These are phyloP conservation scores for Xylaria sp. DNA, from an alignment of 2,329 filamentous ascomycete genomes.

Conservation along the genomic window DNA sequence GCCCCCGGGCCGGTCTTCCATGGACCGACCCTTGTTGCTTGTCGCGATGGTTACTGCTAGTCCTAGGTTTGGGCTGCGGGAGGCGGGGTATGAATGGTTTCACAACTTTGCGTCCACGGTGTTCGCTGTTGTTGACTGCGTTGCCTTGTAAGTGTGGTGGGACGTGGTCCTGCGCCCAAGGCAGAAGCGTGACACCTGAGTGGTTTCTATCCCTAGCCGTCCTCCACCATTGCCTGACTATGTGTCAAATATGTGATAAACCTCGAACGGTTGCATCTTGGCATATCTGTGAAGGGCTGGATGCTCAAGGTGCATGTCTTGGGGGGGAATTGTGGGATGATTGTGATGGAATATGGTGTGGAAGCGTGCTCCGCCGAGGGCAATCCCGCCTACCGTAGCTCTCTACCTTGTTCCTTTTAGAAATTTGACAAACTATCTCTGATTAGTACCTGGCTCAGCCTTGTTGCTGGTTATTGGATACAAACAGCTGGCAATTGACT, in stretches of 20 bases:
- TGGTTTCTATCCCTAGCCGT: slow-evolving; percentile 36
- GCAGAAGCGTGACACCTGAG: slow-evolving; percentile 32
- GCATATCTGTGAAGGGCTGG: slow-evolving; percentile 28
- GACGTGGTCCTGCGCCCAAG: slow-evolving; percentile 32
- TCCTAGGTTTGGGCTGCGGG: slow-evolving; percentile 46
- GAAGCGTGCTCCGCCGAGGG: slow-evolving; percentile 13
- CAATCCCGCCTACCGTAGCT: slow-evolving; percentile 12
- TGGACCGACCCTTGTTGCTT: slow-evolving; percentile 45
- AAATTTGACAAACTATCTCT: slow-evolving; percentile 25
- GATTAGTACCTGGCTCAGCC: slow-evolving; percentile 23
- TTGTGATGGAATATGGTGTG: slow-evolving; percentile 13
- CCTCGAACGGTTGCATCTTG: slow-evolving; percentile 30
- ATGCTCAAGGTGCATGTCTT: slow-evolving; percentile 21
- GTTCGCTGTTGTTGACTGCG: slow-evolving; percentile 30
- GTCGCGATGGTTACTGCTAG: slow-evolving; percentile 20
- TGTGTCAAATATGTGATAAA: slow-evolving; percentile 27
- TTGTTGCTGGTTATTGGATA: slow-evolving; percentile 2
- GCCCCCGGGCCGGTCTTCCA: slow-evolving; percentile 42
- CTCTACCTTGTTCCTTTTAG: slow-evolving; percentile 11
- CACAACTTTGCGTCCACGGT: slow-evolving; percentile 29
- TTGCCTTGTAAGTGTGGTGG: slow-evolving; percentile 31
- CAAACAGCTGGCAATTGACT: slow-evolving; percentile 11
- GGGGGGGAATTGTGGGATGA: slow-evolving; percentile 9
- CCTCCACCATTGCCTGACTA: slow-evolving; percentile 28
- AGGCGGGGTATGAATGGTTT: slow-evolving; percentile 45